Evolutionary conservation across 495 filamentous ascomycete genomes (phyloP).

Genomic region (Daldinia caldariorum): DNA sequence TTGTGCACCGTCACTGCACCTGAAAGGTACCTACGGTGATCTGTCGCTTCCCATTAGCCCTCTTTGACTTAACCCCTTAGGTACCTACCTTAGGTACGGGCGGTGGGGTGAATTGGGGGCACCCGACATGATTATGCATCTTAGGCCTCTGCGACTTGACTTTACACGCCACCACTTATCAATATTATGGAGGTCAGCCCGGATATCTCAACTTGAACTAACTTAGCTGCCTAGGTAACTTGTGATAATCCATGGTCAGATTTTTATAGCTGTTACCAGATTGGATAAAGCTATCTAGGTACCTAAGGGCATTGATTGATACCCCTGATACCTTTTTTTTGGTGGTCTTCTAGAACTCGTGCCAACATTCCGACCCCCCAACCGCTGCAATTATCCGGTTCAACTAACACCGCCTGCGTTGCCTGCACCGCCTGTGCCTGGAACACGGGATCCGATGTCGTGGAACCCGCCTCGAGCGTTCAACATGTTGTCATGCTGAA

Average conservation of each 20-base stretch:
- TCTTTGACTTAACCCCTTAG: background rate
- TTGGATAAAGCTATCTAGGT: constrained; percentile 14
- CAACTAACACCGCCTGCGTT: constrained; percentile 23
- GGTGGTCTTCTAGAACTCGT: constrained; percentile 28
- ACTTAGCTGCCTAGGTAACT: constrained; percentile 1
- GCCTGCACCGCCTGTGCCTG: constrained; percentile 33
- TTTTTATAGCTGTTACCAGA: constrained; percentile 21
- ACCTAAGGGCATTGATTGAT: background rate
- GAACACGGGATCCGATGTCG: constrained; percentile 33
- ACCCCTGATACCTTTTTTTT: constrained; percentile 31
- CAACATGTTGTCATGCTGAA: background rate
- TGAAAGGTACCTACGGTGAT: background rate
- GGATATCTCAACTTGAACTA: background rate
- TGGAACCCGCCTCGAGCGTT: constrained; percentile 30
- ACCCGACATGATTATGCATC: constrained; percentile 6
- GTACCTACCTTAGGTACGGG: background rate
- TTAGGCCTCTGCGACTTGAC: background rate
- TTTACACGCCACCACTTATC: constrained; percentile 32
- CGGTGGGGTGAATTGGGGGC: constrained; percentile 2
- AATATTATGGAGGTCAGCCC: constrained; percentile 23
- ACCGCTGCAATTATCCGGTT: constrained; percentile 31
- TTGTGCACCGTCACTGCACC: constrained; percentile 1
- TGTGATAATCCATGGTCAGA: constrained; percentile 2
- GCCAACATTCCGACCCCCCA: constrained; percentile 11
- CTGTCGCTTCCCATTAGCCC: background rate